Evolutionary conservation across 2,329 filamentous ascomycete genomes (phyloP).

Genomic region (Colletotrichum caudatum): DNA sequence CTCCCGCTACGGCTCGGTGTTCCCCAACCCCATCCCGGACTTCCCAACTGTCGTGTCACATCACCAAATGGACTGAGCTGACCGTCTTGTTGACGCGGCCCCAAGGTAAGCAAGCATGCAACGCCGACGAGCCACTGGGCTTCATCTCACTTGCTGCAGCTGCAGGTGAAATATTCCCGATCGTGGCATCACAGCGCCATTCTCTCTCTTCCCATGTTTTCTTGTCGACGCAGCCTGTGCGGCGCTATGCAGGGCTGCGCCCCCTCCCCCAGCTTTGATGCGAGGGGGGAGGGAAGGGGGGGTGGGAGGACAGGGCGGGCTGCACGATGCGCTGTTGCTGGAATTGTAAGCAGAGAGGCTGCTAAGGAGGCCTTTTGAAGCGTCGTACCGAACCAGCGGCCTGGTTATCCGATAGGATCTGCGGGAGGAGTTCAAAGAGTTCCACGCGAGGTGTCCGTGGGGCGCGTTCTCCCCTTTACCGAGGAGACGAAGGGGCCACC

Average conservation of each 20-base stretch:
- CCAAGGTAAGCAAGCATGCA: conserved; percentile 14
- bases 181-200: background rate
- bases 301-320: conserved; percentile 9
- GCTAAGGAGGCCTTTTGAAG: background rate
- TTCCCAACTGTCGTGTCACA: conserved; percentile 9
- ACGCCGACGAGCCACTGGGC: conserved; percentile 25
- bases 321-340: conserved; percentile 2
- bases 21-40: conserved; percentile 40
- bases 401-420: conserved; percentile 28
- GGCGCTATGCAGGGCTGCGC: conserved; percentile 33
- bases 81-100: conserved; percentile 2
- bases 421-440: conserved; percentile 24
- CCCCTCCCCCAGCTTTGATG: background rate
- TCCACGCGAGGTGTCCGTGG: conserved; percentile 32
- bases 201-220: conserved; percentile 1
- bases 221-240: conserved; percentile 12
- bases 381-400: conserved; percentile 12
- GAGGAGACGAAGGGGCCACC: conserved; percentile 6
- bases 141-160: conserved; percentile 7
- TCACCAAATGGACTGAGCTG: background rate
- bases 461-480: background rate
- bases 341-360: background rate
- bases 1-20: conserved; percentile 35
- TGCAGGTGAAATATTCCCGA: conserved; percentile 5
- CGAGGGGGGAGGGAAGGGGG: background rate